Evolutionary conservation across 306 rosid genomes (phyloP).

Genomic region (Castanospermum australe): DNA sequence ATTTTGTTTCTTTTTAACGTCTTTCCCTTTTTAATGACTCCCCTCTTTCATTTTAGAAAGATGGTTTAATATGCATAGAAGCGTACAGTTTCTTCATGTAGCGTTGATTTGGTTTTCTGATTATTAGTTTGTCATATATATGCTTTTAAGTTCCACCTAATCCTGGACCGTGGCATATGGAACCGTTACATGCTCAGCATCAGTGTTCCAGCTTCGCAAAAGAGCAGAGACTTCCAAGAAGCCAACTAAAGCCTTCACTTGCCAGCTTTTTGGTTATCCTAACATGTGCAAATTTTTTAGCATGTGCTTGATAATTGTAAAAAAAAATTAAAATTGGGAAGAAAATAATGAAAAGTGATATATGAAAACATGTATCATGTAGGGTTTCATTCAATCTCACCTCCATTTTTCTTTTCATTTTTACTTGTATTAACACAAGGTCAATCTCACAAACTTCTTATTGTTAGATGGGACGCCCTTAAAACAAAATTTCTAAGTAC

Average conservation of each 20-base stretch:
- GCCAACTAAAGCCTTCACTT: not conserved
- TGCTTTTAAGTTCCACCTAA: constrained; percentile 2
- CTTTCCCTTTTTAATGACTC: not conserved
- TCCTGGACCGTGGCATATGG: constrained; percentile 25
- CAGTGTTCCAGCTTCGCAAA: not conserved
- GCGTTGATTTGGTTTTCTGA: not conserved
- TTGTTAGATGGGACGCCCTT: not conserved
- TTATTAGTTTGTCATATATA: not conserved
- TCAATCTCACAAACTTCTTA: not conserved
- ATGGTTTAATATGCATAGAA: not conserved
- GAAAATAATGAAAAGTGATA: not conserved
- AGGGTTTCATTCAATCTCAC: not conserved
- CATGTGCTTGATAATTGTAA: not conserved
- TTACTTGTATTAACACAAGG: not conserved
- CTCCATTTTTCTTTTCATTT: too few species aligned
- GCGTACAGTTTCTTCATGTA: not conserved
- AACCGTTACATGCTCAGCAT: not conserved
- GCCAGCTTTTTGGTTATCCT: not conserved
- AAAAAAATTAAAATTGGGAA: not conserved
- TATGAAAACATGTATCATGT: not conserved
- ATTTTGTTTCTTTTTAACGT: not conserved
- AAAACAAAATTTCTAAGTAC: not conserved
- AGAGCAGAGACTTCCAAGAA: not conserved
- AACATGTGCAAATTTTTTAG: not conserved
- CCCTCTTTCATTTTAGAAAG: not conserved